Conservation (phyloP, 2,329 filamentous ascomycete species). For the Colletotrichum higginsianum region DNA sequence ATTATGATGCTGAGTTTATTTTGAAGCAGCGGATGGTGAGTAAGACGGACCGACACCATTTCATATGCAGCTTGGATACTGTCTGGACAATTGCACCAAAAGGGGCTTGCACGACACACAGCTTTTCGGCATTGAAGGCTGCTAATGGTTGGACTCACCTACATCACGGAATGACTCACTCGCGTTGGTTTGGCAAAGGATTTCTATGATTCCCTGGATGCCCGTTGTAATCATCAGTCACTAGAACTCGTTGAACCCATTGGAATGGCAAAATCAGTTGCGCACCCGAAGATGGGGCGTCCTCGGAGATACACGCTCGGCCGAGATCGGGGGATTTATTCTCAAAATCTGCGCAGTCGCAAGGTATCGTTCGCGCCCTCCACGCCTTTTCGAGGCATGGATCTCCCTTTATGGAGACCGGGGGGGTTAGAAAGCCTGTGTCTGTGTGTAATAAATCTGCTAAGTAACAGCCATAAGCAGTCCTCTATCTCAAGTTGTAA, state of each 20-base stretch:
- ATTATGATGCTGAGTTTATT: too few relatives aligned
- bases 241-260: not conserved
- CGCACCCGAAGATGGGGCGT: conserved; percentile 19
- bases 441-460: not conserved
- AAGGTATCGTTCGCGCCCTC: conserved; percentile 6
- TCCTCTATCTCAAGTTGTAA: not conserved
- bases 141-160: too few relatives aligned
- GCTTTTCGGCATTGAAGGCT: too few relatives aligned
- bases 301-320: conserved; percentile 26
- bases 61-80: too few relatives aligned
- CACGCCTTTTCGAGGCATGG: not conserved
- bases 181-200: too few relatives aligned
- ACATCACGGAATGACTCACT: too few relatives aligned
- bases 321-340: conserved; percentile 26
- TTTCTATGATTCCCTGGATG: too few relatives aligned
- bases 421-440: too few relatives aligned
- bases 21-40: too few relatives aligned
- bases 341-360: conserved; percentile 15
- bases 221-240: not conserved
- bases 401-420: not conserved
- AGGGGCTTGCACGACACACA: too few relatives aligned
- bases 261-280: conserved; percentile 17
- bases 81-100: too few relatives aligned
- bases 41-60: too few relatives aligned
- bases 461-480: not conserved